These are phyloP conservation scores for Drechslera avenae DNA, from an alignment of 2,329 filamentous ascomycete genomes.

Conservation along the genomic window DNA sequence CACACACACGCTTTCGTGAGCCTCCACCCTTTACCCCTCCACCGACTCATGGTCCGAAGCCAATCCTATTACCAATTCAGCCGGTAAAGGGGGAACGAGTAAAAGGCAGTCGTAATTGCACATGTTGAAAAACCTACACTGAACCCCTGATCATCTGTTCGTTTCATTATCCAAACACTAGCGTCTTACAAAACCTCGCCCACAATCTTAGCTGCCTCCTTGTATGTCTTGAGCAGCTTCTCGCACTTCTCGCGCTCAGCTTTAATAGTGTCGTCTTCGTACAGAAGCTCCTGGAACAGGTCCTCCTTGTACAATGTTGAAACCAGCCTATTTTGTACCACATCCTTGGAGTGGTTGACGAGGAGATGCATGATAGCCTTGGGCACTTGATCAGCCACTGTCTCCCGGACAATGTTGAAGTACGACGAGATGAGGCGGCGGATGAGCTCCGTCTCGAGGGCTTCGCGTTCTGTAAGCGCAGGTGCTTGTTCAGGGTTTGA, in stretches of 20 bases:
- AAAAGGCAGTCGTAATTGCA: constrained; percentile 4
- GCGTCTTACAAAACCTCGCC: constrained; percentile 71
- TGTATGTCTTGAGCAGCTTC: constrained; percentile 91
- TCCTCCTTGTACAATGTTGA: constrained; percentile 93
- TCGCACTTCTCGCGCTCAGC: constrained; percentile 98
- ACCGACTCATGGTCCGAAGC: too few species aligned
- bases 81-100: too few species aligned
- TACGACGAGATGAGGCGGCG: constrained; percentile 95
- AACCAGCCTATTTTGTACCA: constrained; percentile 94
- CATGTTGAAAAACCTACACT: constrained; percentile 17
- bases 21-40: too few species aligned
- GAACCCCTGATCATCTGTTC: constrained; percentile 1
- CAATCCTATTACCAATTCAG: too few species aligned
- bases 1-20: too few species aligned
- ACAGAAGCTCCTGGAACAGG: constrained; percentile 88
- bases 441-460: constrained; percentile 97
- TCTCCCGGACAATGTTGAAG: constrained; percentile 98
- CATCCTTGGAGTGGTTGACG: constrained; percentile 97
- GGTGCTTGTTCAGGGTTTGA: constrained; percentile 67
- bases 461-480: constrained; percentile 91
- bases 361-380: constrained; percentile 99
- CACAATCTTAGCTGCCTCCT: constrained; percentile 97
- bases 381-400: constrained; percentile 97
- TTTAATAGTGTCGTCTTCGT: constrained; percentile 97
- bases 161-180: constrained; percentile 19